These are phyloP conservation scores for Tricholoma sp. DNA, from an alignment of 768 basidiomycete species.

Conservation along the genomic window DNA sequence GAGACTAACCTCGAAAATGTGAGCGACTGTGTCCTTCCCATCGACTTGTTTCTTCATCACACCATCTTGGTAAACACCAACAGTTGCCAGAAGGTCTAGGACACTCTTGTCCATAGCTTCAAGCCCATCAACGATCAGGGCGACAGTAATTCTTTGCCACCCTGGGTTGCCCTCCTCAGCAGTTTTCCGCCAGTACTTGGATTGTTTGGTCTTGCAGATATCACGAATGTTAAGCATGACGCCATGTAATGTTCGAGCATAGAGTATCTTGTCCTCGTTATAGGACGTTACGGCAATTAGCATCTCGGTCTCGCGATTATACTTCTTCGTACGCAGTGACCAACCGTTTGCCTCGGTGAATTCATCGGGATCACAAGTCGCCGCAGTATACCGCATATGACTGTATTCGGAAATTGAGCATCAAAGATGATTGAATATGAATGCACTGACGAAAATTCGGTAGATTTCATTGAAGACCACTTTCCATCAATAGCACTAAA, in stretches of 20 bases:
- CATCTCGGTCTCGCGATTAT: constrained; percentile 87
- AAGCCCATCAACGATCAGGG: constrained; percentile 88
- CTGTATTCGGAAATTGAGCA: constrained; percentile 25
- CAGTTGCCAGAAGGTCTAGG: constrained; percentile 80
- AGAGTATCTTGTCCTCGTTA: constrained; percentile 91
- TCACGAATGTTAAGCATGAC: constrained; percentile 98
- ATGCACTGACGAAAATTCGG: constrained; percentile 81
- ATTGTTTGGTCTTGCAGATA: constrained; percentile 94
- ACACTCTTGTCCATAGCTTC: constrained; percentile 96
- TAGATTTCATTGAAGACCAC: constrained; percentile 67
- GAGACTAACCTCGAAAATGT: constrained; percentile 81
- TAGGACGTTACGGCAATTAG: constrained; percentile 93
- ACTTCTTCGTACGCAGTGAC: constrained; percentile 78
- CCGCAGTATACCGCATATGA: constrained; percentile 94
- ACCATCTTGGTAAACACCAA: constrained; percentile 93
- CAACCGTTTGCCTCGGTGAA: constrained; percentile 77
- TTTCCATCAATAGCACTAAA: constrained; percentile 77
- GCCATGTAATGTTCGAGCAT: constrained; percentile 87
- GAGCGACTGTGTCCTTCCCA: constrained; percentile 84
- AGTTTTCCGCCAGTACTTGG: constrained; percentile 82
- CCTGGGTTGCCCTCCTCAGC: constrained; percentile 81
- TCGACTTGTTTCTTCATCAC: constrained; percentile 93
- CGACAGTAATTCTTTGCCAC: constrained; percentile 91
- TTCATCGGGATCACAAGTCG: constrained; percentile 88
- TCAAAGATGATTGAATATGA: background rate